A percentile compares a stretch with the other conserved stretches of the same genome.
phyloP scores from a whole-genome alignment of 225 moss, liverwort and hornwort genomes.

The Lunularia cruciata region DNA sequence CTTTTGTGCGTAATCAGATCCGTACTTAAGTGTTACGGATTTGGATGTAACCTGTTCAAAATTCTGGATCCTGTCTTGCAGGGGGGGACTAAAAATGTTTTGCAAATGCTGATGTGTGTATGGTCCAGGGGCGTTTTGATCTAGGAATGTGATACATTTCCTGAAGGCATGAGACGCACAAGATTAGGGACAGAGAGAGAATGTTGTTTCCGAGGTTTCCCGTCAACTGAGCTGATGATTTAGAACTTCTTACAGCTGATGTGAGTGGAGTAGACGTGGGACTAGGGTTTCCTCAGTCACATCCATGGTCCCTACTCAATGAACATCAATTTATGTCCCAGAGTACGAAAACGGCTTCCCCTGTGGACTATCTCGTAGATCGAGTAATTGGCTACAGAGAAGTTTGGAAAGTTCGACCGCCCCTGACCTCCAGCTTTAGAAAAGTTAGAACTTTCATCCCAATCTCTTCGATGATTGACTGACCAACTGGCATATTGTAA shows the following conservation, averaged over 20 bases:
- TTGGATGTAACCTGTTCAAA: background rate
- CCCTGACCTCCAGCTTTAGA: background rate
- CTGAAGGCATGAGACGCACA: background rate
- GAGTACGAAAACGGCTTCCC: background rate
- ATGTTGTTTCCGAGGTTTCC: background rate
- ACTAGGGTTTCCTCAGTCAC: slow-evolving; percentile 9
- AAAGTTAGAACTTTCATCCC: background rate
- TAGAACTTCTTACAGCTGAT: slow-evolving; percentile 1
- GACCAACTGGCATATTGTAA: background rate
- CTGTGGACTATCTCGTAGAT: slow-evolving; percentile 12
- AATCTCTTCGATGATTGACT: background rate
- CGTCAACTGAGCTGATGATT: background rate
- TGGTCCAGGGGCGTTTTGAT: background rate
- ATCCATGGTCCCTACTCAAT: background rate
- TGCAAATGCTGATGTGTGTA: slow-evolving; percentile 7
- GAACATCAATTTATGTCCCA: background rate
- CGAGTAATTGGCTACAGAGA: background rate
- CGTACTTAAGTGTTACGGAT: background rate
- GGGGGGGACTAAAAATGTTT: background rate
- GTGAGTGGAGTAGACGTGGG: background rate
- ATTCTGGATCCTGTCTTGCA: background rate
- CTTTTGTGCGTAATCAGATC: background rate
- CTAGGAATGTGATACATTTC: slow-evolving; percentile 1
- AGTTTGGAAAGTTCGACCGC: background rate
- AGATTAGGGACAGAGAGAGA: background rate